These are phyloP conservation scores for Rosa chinensis DNA, from an alignment of 306 rosid species.

Conservation along the genomic window DNA sequence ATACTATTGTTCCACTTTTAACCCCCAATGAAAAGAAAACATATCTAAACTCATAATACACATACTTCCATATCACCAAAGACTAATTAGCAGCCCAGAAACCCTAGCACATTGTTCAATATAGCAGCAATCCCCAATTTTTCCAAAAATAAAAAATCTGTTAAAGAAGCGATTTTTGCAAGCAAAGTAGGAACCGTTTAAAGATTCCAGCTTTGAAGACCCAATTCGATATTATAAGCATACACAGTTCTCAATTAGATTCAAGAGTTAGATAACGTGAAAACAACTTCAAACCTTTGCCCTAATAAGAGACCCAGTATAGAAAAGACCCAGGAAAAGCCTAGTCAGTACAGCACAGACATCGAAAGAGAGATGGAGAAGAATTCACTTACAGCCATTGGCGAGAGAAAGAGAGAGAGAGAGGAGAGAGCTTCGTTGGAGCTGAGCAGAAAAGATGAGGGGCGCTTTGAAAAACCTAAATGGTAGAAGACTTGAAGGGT, in stretches of 20 bases:
- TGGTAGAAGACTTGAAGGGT: background rate
- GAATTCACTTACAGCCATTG: slow-evolving; percentile 21
- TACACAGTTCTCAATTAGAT: background rate
- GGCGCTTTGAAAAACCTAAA: background rate
- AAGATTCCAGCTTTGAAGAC: background rate
- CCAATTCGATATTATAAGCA: background rate
- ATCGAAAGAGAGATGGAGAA: background rate
- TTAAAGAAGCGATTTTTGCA: background rate
- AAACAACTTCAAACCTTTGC: background rate
- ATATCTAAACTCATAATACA: background rate
- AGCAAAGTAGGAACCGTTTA: background rate
- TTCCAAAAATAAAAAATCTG: background rate
- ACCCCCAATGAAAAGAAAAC: background rate
- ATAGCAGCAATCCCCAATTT: background rate
- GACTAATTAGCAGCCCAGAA: background rate
- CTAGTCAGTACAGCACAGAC: background rate
- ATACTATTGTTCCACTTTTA: background rate
- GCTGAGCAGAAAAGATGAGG: background rate
- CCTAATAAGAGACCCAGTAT: background rate
- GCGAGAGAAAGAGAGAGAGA: background rate
- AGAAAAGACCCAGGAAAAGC: background rate
- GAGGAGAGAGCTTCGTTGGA: slow-evolving; percentile 1
- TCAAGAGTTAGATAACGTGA: background rate
- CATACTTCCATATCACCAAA: background rate
- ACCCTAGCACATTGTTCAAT: background rate